These are phyloP conservation scores for Suhomyces tanzawaensis DNA, from an alignment of 805 yeast species.

Conservation along the genomic window DNA sequence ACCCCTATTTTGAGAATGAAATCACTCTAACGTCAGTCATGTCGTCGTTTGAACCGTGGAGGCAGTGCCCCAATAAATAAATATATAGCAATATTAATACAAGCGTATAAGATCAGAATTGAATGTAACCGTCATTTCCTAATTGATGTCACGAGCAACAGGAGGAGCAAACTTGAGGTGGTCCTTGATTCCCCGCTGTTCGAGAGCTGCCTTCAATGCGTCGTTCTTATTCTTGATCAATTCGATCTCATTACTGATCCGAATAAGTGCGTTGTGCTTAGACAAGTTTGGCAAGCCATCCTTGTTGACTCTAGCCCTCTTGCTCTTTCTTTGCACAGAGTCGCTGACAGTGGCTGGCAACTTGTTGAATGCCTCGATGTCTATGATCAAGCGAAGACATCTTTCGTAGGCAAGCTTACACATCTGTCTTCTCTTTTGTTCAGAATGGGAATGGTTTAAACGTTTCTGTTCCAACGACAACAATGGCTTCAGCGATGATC, in stretches of 20 bases:
- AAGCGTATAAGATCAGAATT: background rate
- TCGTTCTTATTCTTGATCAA: conserved; percentile 34
- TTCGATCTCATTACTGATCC: conserved; percentile 38
- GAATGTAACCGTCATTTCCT: no score
- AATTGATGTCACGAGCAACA: conserved; percentile 3
- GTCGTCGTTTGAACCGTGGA: conserved; percentile 2
- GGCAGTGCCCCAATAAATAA: no score
- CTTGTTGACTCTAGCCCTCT: conserved; percentile 39
- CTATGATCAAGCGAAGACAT: conserved; percentile 38
- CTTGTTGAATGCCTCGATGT: conserved; percentile 32
- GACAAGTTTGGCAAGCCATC: conserved; percentile 46
- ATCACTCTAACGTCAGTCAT: no score
- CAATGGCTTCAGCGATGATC: conserved; percentile 34
- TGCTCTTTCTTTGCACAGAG: conserved; percentile 21
- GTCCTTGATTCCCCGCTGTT: conserved; percentile 6
- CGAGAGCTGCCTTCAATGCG: conserved; percentile 26
- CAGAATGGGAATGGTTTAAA: conserved; percentile 41
- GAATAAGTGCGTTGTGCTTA: conserved; percentile 41
- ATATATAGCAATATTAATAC: conserved; percentile 3
- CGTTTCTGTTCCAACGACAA: conserved; percentile 40
- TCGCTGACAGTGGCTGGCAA: conserved; percentile 18
- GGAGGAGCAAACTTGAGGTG: conserved; percentile 5
- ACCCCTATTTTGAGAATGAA: no score
- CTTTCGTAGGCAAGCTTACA: conserved; percentile 46
- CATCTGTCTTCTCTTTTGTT: conserved; percentile 43